Base-by-base conservation (phyloP, 2,329 filamentous ascomycete species). In the Alternaria sp. region DNA sequence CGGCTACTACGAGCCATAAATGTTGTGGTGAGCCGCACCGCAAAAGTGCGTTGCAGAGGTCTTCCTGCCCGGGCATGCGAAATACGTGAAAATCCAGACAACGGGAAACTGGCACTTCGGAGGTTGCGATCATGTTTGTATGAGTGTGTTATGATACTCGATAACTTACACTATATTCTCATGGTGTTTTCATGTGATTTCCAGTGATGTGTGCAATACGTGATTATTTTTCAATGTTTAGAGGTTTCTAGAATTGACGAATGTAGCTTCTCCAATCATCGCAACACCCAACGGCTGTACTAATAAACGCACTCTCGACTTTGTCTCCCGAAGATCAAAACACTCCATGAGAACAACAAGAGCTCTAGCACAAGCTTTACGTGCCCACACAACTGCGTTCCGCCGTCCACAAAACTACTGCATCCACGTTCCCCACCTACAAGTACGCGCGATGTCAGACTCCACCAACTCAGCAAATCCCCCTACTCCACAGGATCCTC, bases 201-300 rank as follows among this genome's bases (percentile, higher is more conserved):
- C 20, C 9, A 53, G 20, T 37, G 30, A 41, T 23, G 49, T 25
- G 28, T 28, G 49, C 20, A 10, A 23, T 23, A 20, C 20, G 30
- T 21, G 21, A 25, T 33, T 15, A 41, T 53, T 10, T 9, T 53
- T 9, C 10, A n/a, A 23, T 15, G 53, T 28, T 55, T 44, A 18
- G 54, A 56, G 26, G 43, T 56, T 56, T 56, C 54, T 47, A 56
- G 54, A 56, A 56, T 15, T 26, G n/a, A n/a, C 46, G 28, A 44
- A 28, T 15, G 28, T 51, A 26, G 25, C 37, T 53, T 53, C 30
- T 41, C 28, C 49, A 10, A 41, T 8, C 49, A 37, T 41, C 28
- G 30, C 14, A 23, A 9, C 14, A n/a, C 9, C 11, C 28, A 23
- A 8, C 14, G 5, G n/a, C 12, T 25, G 11, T 18, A 53, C 28